Conservation (phyloP, 805 yeast genomes). For the Lipomyces yamadae region DNA sequence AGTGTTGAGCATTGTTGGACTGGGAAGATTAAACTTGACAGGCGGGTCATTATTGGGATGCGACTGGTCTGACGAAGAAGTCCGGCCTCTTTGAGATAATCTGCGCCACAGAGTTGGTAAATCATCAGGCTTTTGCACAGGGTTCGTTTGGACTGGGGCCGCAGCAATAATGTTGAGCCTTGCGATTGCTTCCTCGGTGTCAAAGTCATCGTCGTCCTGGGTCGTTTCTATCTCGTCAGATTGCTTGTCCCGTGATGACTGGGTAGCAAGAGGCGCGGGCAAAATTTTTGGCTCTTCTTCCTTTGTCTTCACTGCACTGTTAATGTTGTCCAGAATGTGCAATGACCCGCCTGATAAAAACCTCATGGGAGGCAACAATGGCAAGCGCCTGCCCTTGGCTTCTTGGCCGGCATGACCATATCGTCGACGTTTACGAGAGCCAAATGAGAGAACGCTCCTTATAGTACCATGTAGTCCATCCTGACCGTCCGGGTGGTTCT, state of each 20-base stretch:
- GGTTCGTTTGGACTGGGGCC: conserved; percentile 15
- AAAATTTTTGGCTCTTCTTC: not conserved
- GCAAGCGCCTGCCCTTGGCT: not conserved
- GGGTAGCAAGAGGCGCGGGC: not conserved
- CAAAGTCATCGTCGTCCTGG: conserved; percentile 25
- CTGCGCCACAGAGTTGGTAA: conserved; percentile 15
- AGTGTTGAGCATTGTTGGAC: conserved; percentile 25
- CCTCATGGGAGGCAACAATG: not conserved
- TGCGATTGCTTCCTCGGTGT: conserved; percentile 27
- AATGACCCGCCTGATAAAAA: not conserved
- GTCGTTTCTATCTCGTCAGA: not conserved
- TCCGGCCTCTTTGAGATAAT: conserved; percentile 12
- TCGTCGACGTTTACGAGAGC: not conserved
- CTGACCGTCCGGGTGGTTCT: not conserved
- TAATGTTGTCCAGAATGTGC: not conserved
- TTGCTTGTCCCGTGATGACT: not conserved
- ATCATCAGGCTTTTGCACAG: conserved; percentile 7
- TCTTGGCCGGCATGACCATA: not conserved
- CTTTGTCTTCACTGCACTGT: not conserved
- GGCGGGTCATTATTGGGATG: conserved; percentile 2
- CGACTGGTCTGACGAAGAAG: conserved; percentile 4
- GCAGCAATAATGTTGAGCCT: conserved; percentile 15
- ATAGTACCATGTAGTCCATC: not conserved
- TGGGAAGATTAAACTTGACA: conserved; percentile 19
- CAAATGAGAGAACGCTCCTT: not conserved